Base-by-base conservation (phyloP, 257 asterid genomes). In the Agastache rugosa region DNA sequence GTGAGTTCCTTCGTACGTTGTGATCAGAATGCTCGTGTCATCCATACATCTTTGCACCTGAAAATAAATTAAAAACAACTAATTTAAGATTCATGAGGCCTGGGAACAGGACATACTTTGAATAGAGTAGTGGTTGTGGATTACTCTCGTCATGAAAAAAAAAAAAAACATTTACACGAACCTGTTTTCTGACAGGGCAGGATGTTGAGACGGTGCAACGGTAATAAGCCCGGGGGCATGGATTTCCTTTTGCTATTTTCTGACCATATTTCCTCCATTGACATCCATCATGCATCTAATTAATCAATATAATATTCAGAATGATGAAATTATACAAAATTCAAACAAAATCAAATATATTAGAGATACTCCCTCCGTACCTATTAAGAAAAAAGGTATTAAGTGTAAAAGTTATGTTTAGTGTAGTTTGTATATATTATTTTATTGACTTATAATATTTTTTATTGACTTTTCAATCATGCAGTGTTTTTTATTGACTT, bases 251-350 rank as follows among this genome's bases (percentile, higher is more conserved):
- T 1, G 92, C 76, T 47, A 68, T 74, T 73, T 87, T 87, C 59
- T 87, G 92, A 19, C 92, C 92, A 14, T 87, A 87, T 75, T 87
- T 87, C 74, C 89, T 77, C 92, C 92, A 87, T 60, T 81, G 92
- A 17, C 92, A 87, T 61, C 91, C 92, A 77, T 87, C 92, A 16
- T 82, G 78, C 86, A 86, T 80, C 88, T 82, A 47, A 63, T 27
- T 82, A 47, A 63, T 27, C 8, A 3, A 15, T 3, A 61, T 41
- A 25, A 56, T 12, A 20, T 27, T 31, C 42, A 58, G 35, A 37
- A 3, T 10, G 17, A n/a, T 50, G 27, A 17, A 72, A 23, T 1
- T 6, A 20, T 20, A 16, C 23, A 20, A 3, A 19, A 55, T 56
- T 9, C 12, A 39, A 14, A 35, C 4, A 69, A 14, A 22, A 14